Evolutionary conservation across 352 stramenopile species (phyloP).

Genomic region (Saprolegnia parasitica): DNA sequence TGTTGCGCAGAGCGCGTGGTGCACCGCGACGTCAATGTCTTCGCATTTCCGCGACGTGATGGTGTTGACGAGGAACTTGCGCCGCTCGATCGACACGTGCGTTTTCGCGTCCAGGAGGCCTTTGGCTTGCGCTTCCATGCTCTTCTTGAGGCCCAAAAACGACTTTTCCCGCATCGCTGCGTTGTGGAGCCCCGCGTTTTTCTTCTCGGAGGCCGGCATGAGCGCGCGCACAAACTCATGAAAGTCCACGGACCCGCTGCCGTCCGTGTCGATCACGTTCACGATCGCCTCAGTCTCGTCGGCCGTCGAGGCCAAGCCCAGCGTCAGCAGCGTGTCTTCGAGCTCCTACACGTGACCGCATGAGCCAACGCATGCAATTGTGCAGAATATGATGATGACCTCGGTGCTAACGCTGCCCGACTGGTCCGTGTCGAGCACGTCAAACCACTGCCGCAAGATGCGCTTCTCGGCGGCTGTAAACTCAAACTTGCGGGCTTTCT

Average conservation of each 20-base stretch:
- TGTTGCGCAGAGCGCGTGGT: not conserved
- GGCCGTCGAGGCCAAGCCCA: conserved; percentile 64
- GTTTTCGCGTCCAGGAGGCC: conserved; percentile 74
- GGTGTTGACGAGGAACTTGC: conserved; percentile 63
- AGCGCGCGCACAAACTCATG: conserved; percentile 74
- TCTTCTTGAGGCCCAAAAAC: conserved; percentile 71
- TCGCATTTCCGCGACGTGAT: conserved; percentile 39
- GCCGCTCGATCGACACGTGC: conserved; percentile 66
- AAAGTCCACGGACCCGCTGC: conserved; percentile 72
- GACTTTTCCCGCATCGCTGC: conserved; percentile 58
- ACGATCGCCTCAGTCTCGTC: conserved; percentile 60
- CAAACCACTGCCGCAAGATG: conserved; percentile 75
- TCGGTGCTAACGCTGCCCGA: conserved; percentile 73
- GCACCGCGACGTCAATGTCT: conserved; percentile 2
- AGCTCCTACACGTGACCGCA: conserved; percentile 53
- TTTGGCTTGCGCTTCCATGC: conserved; percentile 74
- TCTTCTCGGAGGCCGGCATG: conserved; percentile 45
- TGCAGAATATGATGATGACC: too few relatives aligned
- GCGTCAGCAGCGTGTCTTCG: conserved; percentile 73
- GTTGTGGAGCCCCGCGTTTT: conserved; percentile 15
- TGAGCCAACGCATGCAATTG: too few relatives aligned
- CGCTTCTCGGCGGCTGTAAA: conserved; percentile 67
- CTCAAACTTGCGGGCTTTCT: conserved; percentile 54
- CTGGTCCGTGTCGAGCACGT: conserved; percentile 56
- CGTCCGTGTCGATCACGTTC: conserved; percentile 56